Evolutionary conservation across 495 filamentous ascomycete genomes (phyloP).

Genomic region (Pyrenopolyporus hunteri): DNA sequence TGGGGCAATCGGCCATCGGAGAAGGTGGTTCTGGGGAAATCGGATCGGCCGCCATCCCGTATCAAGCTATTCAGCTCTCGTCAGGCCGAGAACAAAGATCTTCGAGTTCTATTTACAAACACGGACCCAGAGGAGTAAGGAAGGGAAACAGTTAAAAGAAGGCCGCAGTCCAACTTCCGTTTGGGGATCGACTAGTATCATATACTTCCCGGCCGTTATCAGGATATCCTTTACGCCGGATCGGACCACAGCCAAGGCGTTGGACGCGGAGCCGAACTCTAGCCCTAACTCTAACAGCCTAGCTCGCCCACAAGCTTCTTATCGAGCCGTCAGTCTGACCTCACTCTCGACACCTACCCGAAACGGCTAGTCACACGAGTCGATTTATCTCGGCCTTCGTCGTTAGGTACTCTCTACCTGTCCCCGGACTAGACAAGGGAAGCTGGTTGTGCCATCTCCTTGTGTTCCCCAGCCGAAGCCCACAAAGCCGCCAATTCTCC

Average conservation of each 20-base stretch:
- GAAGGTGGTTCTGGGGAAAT: not conserved
- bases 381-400: conserved; percentile 22
- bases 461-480: conserved; percentile 13
- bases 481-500: conserved; percentile 15
- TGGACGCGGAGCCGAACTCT: not conserved
- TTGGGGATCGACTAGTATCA: conserved; percentile 1
- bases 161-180: not conserved
- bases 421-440: conserved; percentile 22
- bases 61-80: not conserved
- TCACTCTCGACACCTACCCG: conserved; percentile 24
- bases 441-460: not conserved
- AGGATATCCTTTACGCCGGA: not conserved
- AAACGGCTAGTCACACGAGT: conserved; percentile 22
- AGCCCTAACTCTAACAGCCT: conserved; percentile 9
- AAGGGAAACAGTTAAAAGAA: not conserved
- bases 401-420: conserved; percentile 6
- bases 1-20: not conserved
- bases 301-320: not conserved
- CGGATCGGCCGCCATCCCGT: not conserved
- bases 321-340: conserved; percentile 29
- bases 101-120: not conserved
- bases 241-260: conserved; percentile 3
- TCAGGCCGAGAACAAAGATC: not conserved
- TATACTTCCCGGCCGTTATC: not conserved
- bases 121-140: not conserved